These are phyloP conservation scores for Collariella sp. DNA, from an alignment of 495 filamentous ascomycete genomes.

Conservation along the genomic window DNA sequence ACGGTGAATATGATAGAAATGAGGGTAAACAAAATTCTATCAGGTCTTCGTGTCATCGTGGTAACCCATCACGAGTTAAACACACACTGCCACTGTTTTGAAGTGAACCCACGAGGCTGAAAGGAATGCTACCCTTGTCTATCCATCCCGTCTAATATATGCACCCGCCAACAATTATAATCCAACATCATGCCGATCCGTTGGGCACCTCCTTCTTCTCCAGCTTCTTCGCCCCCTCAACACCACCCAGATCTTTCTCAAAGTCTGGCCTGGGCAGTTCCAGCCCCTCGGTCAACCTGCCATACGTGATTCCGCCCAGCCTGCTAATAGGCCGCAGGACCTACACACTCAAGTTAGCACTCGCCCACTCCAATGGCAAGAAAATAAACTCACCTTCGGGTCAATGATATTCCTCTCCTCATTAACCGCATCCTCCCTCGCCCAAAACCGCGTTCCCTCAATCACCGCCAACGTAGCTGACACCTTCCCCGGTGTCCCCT, in stretches of 20 bases:
- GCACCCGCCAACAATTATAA: background rate
- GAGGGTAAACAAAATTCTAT: too few species aligned
- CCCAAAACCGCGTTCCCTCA: conserved; percentile 85
- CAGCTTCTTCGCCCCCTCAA: conserved; percentile 32
- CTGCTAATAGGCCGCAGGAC: conserved; percentile 67
- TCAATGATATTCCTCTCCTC: conserved; percentile 64
- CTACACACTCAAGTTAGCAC: conserved; percentile 4
- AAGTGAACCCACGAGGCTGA: too few species aligned
- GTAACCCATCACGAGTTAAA: too few species aligned
- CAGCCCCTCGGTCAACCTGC: conserved; percentile 56
- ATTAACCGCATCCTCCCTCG: conserved; percentile 78
- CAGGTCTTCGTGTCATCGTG: too few species aligned
- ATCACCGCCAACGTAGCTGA: conserved; percentile 66
- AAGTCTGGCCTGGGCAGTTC: conserved; percentile 73
- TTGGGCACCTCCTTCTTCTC: conserved; percentile 16
- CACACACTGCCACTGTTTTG: too few species aligned
- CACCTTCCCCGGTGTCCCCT: conserved; percentile 57
- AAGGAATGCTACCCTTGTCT: background rate
- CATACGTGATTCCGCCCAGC: conserved; percentile 79
- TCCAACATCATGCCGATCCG: background rate
- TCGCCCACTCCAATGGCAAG: background rate
- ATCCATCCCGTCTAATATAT: background rate
- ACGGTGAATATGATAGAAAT: too few species aligned
- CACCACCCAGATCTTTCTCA: conserved; percentile 37
- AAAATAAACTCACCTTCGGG: conserved; percentile 36